Base-by-base conservation (phyloP, 176 grass and related monocot genomes). In the Oryza australiensis region DNA sequence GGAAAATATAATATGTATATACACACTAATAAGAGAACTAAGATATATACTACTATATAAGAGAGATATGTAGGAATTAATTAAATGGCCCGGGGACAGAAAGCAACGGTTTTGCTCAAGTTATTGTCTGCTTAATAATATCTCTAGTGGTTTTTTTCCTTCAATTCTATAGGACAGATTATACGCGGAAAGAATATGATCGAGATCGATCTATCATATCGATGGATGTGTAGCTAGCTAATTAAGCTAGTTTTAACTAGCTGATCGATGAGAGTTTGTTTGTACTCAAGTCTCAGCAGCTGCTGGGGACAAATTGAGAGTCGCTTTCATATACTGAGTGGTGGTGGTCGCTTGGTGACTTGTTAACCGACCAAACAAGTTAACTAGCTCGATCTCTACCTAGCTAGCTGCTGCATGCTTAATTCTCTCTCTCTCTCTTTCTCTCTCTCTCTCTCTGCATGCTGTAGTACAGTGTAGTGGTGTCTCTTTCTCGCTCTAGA, bases 351-450 rank as follows among this genome's bases (percentile, higher is more conserved):
- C 80, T 83, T 55, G 62, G 24, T 35, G 60, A 66, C 72, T 83
- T 66, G 66, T 33, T 38, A 83, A 75, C 81, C 72, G 81, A 55
- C 72, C 64, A 83, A 75, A 64, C 62, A 83, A 55, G 71, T 62
- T 48, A 60, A 3, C 55, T 60, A 23, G 22, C 22, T 53, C 45
- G 7, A 10, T 11, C 41, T 43, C 41, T 49, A 48, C 14, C 45
- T 48, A 48, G 45, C 45, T 53, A 18, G 45, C 15, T 15, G 45
- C 46, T 51, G 10, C 48, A 40, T 40, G 38, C 38, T 40, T 28
- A 23, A 27, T 14, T 49, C 15, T 3, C 46, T 48, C 41, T 12
- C 41, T 49, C 43, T 46, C 30, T 37, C 35, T 46, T n/a, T 37
- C 35, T 40, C 35, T 26, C 22, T 24, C 22, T 26, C 2, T 37